Conservation (phyloP, 345 rosid species). For the Eucalyptus microcorys region DNA sequence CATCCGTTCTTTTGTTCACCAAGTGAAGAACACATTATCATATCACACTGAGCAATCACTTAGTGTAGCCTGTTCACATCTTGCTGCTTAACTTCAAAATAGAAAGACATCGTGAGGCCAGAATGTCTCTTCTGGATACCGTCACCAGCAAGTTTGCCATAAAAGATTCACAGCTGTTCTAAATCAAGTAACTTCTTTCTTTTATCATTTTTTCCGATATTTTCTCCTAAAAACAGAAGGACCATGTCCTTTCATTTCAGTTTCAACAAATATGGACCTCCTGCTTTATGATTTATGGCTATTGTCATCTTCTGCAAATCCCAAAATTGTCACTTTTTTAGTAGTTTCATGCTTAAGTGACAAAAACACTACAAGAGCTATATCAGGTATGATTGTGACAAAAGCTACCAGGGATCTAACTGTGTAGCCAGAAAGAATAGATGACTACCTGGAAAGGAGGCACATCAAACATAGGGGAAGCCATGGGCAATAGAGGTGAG, state of each 20-base stretch:
- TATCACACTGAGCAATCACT: not conserved
- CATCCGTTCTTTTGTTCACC: not conserved
- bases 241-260: not conserved
- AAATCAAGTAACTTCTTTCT: not conserved
- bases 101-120: not conserved
- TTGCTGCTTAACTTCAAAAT: not conserved
- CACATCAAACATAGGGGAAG: conserved; percentile 86
- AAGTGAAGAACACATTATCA: not conserved
- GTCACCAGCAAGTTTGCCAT: not conserved
- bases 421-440: not conserved
- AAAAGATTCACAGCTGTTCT: not conserved
- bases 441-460: conserved; percentile 82
- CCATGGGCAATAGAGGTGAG: conserved; percentile 60
- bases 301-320: not conserved
- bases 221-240: not conserved
- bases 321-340: not conserved
- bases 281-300: not conserved
- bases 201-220: not conserved
- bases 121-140: not conserved
- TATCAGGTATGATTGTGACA: not conserved
- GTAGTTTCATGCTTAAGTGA: not conserved
- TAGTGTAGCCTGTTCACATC: not conserved
- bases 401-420: not conserved
- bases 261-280: not conserved
- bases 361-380: not conserved